Conservation (phyloP, 768 basidiomycete genomes). For the Xerocomellus amylosporus region DNA sequence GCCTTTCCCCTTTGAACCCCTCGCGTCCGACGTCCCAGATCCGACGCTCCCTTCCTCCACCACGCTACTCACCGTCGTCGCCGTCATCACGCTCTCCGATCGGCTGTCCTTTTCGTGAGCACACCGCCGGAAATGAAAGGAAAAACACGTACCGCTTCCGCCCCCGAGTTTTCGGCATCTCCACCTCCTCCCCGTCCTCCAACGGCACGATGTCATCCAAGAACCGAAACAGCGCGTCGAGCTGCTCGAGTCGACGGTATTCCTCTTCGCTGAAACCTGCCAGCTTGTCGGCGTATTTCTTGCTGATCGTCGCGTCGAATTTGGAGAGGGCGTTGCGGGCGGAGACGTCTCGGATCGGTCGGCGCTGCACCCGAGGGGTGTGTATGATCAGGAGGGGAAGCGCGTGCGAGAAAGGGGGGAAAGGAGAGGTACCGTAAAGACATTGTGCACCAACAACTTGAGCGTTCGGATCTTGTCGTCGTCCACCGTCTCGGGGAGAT, state of each 20-base stretch:
- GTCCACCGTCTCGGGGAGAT: constrained; percentile 69
- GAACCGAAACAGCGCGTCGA: constrained; percentile 65
- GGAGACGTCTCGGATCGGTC: constrained; percentile 54
- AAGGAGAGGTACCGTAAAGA: constrained; percentile 14
- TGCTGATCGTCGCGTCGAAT: constrained; percentile 63
- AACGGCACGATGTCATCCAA: constrained; percentile 69
- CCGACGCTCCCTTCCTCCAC: constrained; percentile 34
- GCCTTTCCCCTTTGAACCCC: constrained; percentile 16
- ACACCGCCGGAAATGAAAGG: no score
- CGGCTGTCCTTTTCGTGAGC: constrained; percentile 40
- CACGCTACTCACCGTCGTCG: constrained; percentile 39
- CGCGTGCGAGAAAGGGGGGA: no score
- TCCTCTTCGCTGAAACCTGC: constrained; percentile 73
- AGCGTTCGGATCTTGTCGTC: constrained; percentile 64
- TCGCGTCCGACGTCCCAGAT: constrained; percentile 30
- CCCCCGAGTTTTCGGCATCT: constrained; percentile 41
- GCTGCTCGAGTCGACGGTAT: constrained; percentile 58
- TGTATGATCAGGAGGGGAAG: no score
- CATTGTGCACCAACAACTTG: constrained; percentile 55
- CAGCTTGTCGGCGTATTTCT: constrained; percentile 70
- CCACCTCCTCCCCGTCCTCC: constrained; percentile 55
- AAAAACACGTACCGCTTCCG: constrained; percentile 51
- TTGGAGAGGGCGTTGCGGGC: constrained; percentile 68
- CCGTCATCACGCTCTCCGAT: constrained; percentile 56
- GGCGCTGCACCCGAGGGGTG: constrained; percentile 40